Evolutionary conservation across 2,329 filamentous ascomycete genomes (phyloP).

Genomic region (Paracoccidioides lutzii): DNA sequence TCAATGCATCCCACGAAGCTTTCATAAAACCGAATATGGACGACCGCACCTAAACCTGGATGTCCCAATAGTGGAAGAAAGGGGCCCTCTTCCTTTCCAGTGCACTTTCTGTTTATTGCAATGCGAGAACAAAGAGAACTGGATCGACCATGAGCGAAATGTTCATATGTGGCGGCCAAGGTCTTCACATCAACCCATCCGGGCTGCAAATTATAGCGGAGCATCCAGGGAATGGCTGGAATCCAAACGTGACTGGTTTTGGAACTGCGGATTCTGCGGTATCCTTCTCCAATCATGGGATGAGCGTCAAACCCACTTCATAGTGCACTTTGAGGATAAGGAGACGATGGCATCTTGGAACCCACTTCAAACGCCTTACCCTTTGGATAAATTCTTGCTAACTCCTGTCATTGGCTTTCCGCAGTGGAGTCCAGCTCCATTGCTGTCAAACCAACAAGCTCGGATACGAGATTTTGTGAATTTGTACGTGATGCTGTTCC

Average conservation of each 20-base stretch:
- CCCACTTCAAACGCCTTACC: constrained; percentile 7
- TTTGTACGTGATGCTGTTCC: constrained; percentile 1
- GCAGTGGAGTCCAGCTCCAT: constrained; percentile 1
- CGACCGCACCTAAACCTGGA: constrained; percentile 3
- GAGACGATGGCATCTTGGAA: constrained; percentile 9
- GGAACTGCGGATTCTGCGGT: constrained; percentile 11
- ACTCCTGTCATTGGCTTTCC: constrained; percentile 7
- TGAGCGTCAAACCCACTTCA: constrained; percentile 10
- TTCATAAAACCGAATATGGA: neutral
- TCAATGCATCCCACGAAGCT: neutral
- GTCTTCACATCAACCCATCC: neutral
- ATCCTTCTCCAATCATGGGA: constrained; percentile 8
- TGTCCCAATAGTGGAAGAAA: neutral
- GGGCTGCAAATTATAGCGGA: neutral
- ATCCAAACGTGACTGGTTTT: constrained; percentile 6
- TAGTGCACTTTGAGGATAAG: constrained; percentile 8
- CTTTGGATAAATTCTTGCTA: constrained; percentile 5
- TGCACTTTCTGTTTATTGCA: constrained; percentile 9
- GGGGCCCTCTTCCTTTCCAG: constrained; percentile 5
- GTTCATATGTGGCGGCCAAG: constrained; percentile 4
- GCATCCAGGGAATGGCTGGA: constrained; percentile 6
- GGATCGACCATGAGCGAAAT: constrained; percentile 6
- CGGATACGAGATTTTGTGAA: constrained; percentile 4
- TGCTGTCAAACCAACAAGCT: constrained; percentile 5
- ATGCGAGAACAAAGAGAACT: constrained; percentile 6